A percentile compares a stretch with the other conserved stretches of the same genome.
Evolutionary conservation across 352 stramenopile genomes (phyloP).

Genomic region (Phytopythium sindhum): DNA sequence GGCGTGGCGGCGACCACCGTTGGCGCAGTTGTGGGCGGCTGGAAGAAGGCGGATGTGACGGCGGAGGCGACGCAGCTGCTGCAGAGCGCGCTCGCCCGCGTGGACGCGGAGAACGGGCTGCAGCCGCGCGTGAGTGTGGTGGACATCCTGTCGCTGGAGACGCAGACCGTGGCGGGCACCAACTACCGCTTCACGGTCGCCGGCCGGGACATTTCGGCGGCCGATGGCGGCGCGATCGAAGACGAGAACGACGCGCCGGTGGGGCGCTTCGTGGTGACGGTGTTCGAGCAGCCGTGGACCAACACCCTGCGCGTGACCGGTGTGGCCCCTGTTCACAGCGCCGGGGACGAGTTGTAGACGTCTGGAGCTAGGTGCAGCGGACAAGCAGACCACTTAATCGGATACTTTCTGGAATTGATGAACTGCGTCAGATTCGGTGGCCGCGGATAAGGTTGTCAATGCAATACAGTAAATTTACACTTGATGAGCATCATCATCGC

Average conservation of each 20-base stretch:
- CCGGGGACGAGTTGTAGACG: not conserved
- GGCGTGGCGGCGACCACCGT: constrained; percentile 13
- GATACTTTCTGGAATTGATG: too few relatives aligned
- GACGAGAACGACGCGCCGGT: constrained; percentile 15
- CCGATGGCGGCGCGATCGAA: constrained; percentile 7
- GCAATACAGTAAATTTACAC: too few relatives aligned
- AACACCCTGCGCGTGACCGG: constrained; percentile 53
- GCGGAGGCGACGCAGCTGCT: constrained; percentile 23
- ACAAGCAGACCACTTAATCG: too few relatives aligned
- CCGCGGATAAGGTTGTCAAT: too few relatives aligned
- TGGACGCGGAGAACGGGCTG: constrained; percentile 8
- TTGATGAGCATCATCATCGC: too few relatives aligned
- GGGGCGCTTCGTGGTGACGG: constrained; percentile 4
- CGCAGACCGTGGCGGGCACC: constrained; percentile 27
- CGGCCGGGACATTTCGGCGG: constrained; percentile 11
- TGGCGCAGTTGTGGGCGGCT: constrained; percentile 22
- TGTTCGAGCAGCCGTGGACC: constrained; percentile 15
- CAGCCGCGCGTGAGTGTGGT: constrained; percentile 30
- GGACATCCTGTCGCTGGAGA: constrained; percentile 28
- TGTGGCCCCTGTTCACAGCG: constrained; percentile 18
- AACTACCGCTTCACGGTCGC: constrained; percentile 27
- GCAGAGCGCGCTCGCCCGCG: constrained; percentile 16
- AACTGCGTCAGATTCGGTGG: too few relatives aligned
- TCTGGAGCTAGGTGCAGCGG: too few relatives aligned
- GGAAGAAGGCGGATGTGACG: constrained; percentile 20